phyloP scores from a whole-genome alignment of 257 asterid genomes.

The Nicotiana noctiflora region DNA sequence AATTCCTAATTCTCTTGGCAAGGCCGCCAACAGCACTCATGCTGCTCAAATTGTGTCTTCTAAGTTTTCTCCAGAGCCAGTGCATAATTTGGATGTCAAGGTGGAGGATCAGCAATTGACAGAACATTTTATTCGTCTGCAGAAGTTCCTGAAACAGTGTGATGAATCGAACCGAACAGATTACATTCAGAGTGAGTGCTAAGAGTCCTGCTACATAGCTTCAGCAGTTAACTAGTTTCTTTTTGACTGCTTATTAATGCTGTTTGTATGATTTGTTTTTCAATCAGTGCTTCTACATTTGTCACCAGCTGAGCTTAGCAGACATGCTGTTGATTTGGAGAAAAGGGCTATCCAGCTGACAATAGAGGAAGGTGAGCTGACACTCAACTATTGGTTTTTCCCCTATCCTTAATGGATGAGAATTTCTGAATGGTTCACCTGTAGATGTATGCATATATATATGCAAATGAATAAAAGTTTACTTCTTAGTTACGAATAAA shows the following conservation, averaged over 20 bases:
- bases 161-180: constrained; percentile 53
- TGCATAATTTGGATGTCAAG: constrained; percentile 32
- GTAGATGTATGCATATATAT: background rate
- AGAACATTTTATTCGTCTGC: constrained; percentile 60
- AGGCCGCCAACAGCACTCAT: constrained; percentile 33
- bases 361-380: constrained; percentile 60
- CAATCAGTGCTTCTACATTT: constrained; percentile 50
- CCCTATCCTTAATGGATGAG: background rate
- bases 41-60: constrained; percentile 26
- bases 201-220: constrained; percentile 13
- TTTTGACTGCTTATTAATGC: background rate
- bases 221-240: background rate
- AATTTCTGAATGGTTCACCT: background rate
- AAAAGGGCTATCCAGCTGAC: constrained; percentile 57
- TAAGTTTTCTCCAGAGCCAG: constrained; percentile 40
- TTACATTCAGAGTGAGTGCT: constrained; percentile 57
- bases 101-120: constrained; percentile 43
- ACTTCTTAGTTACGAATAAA: background rate
- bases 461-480: background rate
- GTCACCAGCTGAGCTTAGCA: constrained; percentile 65
- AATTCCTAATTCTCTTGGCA: constrained; percentile 38
- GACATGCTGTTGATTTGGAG: constrained; percentile 76
- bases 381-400: background rate
- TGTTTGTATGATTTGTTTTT: constrained; percentile 24
- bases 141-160: constrained; percentile 66